Base-by-base conservation (phyloP, 2,329 filamentous ascomycete species). In the Aspergillus sp. region DNA sequence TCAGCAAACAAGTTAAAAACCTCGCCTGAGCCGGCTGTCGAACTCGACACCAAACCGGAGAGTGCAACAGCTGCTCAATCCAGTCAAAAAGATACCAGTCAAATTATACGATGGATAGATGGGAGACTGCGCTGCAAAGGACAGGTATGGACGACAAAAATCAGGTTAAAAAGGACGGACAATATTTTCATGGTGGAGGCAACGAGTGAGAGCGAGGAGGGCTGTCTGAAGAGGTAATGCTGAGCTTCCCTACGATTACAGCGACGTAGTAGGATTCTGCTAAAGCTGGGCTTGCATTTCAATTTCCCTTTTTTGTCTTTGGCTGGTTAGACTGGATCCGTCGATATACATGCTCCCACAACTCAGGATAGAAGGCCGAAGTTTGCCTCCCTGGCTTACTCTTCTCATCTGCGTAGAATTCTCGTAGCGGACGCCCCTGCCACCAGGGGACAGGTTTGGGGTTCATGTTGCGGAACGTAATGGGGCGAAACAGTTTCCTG, bases 301-400 rank as follows among this genome's bases (percentile, higher is more conserved):
- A 26, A 45, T 49, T 52, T 26, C 44, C n/a, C 32, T 36, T 38
- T 22, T 45, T 30, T 50, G 48, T 46, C 38, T 56, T 49, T 47
- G 56, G n/a, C 17, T 47, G 50, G 46, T 56, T 63, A 35, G 47
- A 63, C 47, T 68, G 71, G 32, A 77, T 73, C 49, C 69, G 65
- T 50, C 66, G 64, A 55, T 71, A 76, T 26, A 77, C 70, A 53
- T 66, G 60, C 33, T 69, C 68, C 75, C 75, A 77, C 19, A 74
- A 55, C 38, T 75, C 73, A 13, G 75, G 75, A 51, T 69, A 74
- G 49, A 73, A 75, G 5, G 65, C 70, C 11, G 67, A 60, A 0
- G 74, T 72, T 19, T 67, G 54, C 44, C 60, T 65, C 7, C 71
- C 71, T n/a, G 67, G 65, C 26, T 65, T 66, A 48, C 71, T 75